Percentiles rank a stretch among this genome's conserved stretches.
These are phyloP conservation scores for Microcyclospora tardicrescens DNA, from an alignment of 2,329 filamentous ascomycete species.

Conservation along the genomic window DNA sequence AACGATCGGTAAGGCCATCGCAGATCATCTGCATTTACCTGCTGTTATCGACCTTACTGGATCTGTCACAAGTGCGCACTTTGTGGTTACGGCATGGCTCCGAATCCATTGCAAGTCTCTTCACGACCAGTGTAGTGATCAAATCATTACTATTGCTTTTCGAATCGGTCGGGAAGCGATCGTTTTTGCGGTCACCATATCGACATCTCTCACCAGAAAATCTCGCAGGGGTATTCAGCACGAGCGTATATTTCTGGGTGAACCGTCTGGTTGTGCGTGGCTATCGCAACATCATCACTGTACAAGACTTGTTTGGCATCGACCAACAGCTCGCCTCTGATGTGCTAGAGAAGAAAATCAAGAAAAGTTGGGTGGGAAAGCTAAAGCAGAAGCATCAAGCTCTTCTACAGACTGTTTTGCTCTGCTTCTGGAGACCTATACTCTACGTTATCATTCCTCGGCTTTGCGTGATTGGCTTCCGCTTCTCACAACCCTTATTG, in stretches of 20 bases:
- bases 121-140: not conserved
- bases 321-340: not conserved
- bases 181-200: not conserved
- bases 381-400: not conserved
- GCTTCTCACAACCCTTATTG: not conserved
- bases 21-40: not conserved
- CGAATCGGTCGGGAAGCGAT: not conserved
- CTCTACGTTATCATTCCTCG: not conserved
- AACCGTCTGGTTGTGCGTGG: not conserved
- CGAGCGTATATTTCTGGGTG: not conserved
- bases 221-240: not conserved
- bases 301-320: not conserved
- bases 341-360: not conserved
- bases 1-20: not conserved
- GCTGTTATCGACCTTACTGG: not conserved
- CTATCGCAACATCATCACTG: not conserved
- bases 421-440: not conserved
- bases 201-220: not conserved
- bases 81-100: not conserved
- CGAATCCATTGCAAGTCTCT: not conserved
- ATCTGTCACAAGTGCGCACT: not conserved
- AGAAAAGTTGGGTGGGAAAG: not conserved
- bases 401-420: not conserved
- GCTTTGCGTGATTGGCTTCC: not conserved
- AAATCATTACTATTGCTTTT: not conserved